A percentile compares a stretch with the other conserved stretches of the same genome.
Conservation (phyloP, 2,329 filamentous ascomycete genomes). For the Dactylellina drechsleri region DNA sequence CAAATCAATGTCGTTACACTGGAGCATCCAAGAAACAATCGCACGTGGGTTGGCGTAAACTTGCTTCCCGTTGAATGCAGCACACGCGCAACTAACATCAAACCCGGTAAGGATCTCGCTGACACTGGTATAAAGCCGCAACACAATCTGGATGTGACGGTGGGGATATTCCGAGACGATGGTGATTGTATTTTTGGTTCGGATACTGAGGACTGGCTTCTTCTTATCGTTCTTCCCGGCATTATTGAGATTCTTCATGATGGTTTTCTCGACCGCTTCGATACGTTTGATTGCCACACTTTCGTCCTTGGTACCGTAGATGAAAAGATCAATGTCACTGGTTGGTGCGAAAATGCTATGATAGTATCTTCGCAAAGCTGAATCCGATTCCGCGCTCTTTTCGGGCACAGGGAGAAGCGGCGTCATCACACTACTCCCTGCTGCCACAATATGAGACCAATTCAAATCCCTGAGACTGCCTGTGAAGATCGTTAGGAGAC, state of each 20-base stretch:
- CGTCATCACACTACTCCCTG: slow-evolving; percentile 82
- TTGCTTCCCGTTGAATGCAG: slow-evolving; percentile 80
- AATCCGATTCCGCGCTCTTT: slow-evolving; percentile 58
- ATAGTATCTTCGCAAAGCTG: slow-evolving; percentile 76
- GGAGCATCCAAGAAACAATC: slow-evolving; percentile 80
- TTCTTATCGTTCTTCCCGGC: slow-evolving; percentile 61
- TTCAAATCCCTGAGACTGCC: slow-evolving; percentile 62
- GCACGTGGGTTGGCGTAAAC: slow-evolving; percentile 84
- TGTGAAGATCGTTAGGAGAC: slow-evolving; percentile 12
- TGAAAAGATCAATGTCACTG: slow-evolving; percentile 85
- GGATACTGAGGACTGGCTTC: slow-evolving; percentile 73
- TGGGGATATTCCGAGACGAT: slow-evolving; percentile 85
- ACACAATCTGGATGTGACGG: slow-evolving; percentile 82
- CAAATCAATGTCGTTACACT: slow-evolving; percentile 82
- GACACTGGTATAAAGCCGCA: slow-evolving; percentile 83
- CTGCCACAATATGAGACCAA: slow-evolving; percentile 85
- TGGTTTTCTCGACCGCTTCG: slow-evolving; percentile 76
- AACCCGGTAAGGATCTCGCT: slow-evolving; percentile 88
- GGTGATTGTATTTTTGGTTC: slow-evolving; percentile 87
- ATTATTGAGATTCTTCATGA: slow-evolving; percentile 76
- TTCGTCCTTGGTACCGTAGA: slow-evolving; percentile 76
- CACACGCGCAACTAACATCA: slow-evolving; percentile 83
- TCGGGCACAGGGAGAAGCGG: slow-evolving; percentile 76
- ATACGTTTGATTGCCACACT: slow-evolving; percentile 86
- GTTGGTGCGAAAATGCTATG: slow-evolving; percentile 82